Evolutionary conservation across 169 alveolate species (phyloP), one percentile per base, ranked within the genome.

Genomic region (Plasmodium yoelii): DNA sequence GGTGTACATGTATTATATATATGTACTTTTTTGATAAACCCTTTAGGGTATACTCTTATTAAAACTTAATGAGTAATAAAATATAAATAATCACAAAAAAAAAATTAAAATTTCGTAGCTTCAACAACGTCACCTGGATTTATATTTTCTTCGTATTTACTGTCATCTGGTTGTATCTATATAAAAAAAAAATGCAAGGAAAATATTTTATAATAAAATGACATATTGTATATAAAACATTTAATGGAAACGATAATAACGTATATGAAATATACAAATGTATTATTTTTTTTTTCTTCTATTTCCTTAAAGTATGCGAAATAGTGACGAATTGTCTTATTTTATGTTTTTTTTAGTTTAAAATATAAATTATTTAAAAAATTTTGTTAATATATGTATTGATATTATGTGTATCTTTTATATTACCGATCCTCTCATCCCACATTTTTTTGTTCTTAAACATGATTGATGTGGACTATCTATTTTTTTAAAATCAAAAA

Each of bases 161-260:
- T 80, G 59, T 80, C 90, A 80, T 80, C 90, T 42, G 82, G 15
- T 80, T 80, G 90, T 55, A 80, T 39, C 90, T 80, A 49, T 12
- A 24, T 49, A 56, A 53, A 56, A 61, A 26, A 34, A 57, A 39
- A 15, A 7, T n/a, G 60, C 69, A 15, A 5, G 51, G 7, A 10
- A 5, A 18, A n/a, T 28, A 12, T 26, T 53, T 15, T 42, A 53
- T 18, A 53, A 28, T 24, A 55, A 9, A 19, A 22, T 53, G 19
- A 53, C 4, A 10, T 53, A 12, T 10, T 10, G 8, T 9, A 55
- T 60, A 7, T 22, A 18, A 18, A 7, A 60, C 7, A 60, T 5
- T 7, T 59, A 22, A 22, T 22, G 26, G 26, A 22, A 22, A 22
- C 26, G 5, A 34, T 34, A 34, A 34, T 3, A 4, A 34, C 0